Evolutionary conservation across 2,329 filamentous ascomycete species (phyloP).

Genomic region (Arachnomyces sp.): DNA sequence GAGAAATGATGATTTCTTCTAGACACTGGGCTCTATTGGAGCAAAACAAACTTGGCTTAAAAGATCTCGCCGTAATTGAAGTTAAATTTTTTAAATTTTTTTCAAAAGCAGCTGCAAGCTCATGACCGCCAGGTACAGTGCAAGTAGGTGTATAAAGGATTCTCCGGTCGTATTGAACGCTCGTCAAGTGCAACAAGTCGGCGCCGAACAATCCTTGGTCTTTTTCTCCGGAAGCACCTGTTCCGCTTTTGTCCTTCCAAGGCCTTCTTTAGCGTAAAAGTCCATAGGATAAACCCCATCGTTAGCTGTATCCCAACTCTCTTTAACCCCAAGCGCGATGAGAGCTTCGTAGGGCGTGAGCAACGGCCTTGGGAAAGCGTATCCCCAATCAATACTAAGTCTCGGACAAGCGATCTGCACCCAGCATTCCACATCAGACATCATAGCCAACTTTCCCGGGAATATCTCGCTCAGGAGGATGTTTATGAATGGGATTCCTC

Average conservation of each 20-base stretch:
- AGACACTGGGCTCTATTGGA: too few species aligned
- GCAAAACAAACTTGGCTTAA: too few species aligned
- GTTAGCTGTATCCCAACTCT: slow-evolving; percentile 61
- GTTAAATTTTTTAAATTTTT: too few species aligned
- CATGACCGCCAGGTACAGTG: too few species aligned
- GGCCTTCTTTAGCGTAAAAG: slow-evolving; percentile 86
- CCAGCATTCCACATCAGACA: slow-evolving; percentile 94
- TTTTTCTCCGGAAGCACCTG: slow-evolving; percentile 7
- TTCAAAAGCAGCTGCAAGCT: too few species aligned
- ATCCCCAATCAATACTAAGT: slow-evolving; percentile 97
- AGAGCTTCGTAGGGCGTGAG: slow-evolving; percentile 93
- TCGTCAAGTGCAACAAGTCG: too few species aligned
- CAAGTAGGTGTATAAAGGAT: too few species aligned
- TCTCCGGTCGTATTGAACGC: too few species aligned
- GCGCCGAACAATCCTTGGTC: slow-evolving; percentile 1
- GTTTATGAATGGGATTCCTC: slow-evolving; percentile 74
- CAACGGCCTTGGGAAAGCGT: slow-evolving; percentile 82
- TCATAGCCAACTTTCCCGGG: slow-evolving; percentile 86
- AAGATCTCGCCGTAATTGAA: too few species aligned
- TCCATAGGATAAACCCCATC: slow-evolving; percentile 87
- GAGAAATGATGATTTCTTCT: too few species aligned
- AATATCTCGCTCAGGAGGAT: slow-evolving; percentile 91
- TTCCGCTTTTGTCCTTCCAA: slow-evolving; percentile 65
- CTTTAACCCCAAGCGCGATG: slow-evolving; percentile 70
- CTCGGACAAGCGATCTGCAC: slow-evolving; percentile 97